Percentiles rank a stretch among this genome's conserved stretches.
Evolutionary conservation across 192 early-diverging fungal genomes (phyloP).

Genomic region (Mortierella hygrophila): DNA sequence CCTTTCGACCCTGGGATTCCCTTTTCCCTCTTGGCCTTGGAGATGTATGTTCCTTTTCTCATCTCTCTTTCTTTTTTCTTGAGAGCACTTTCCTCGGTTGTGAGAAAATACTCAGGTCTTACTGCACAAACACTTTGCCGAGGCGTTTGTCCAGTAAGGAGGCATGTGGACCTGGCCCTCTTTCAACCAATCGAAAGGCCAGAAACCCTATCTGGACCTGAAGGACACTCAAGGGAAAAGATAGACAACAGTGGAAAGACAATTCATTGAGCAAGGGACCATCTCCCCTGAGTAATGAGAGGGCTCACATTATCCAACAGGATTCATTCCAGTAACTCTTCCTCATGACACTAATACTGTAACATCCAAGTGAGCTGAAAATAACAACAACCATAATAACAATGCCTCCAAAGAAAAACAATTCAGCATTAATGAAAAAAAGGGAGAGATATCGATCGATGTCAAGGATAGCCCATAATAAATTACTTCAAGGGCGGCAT

Average conservation of each 20-base stretch:
- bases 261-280: background rate
- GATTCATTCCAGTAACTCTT: slow-evolving; percentile 1
- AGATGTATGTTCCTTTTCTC: background rate
- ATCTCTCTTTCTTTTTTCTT: background rate
- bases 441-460: background rate
- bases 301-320: background rate
- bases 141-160: background rate
- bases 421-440: background rate
- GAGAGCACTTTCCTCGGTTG: slow-evolving; percentile 1
- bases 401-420: background rate
- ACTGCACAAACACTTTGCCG: too few relatives aligned
- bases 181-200: background rate
- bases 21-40: background rate
- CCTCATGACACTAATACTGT: background rate
- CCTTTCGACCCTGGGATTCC: background rate
- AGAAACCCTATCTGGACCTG: background rate
- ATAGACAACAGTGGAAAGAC: background rate
- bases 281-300: background rate
- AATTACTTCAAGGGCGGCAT: too few relatives aligned
- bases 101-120: background rate
- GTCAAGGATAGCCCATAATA: too few relatives aligned
- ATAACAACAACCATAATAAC: background rate
- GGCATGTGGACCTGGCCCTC: slow-evolving; percentile 2
- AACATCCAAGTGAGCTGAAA: background rate
- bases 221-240: background rate